Conservation (phyloP, 306 rosid genomes). For the Arachis hypogaea region DNA sequence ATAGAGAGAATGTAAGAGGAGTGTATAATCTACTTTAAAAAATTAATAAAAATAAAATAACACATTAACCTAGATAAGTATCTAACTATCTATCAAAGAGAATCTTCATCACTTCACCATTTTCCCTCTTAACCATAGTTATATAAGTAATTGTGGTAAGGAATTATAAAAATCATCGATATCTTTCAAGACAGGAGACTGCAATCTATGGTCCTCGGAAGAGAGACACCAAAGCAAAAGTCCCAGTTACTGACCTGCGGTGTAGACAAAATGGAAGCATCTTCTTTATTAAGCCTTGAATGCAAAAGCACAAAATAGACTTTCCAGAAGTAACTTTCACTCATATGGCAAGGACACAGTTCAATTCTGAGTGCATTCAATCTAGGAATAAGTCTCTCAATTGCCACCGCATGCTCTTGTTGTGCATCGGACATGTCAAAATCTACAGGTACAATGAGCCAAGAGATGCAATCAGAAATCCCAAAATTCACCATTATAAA, state of each 20-base stretch:
- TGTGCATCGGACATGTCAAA: constrained; percentile 85
- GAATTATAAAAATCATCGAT: constrained; percentile 3
- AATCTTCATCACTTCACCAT: too few relatives aligned
- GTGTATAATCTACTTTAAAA: too few relatives aligned
- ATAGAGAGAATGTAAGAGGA: too few relatives aligned
- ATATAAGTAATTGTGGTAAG: background rate
- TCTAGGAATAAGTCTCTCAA: constrained; percentile 85
- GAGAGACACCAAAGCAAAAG: constrained; percentile 1
- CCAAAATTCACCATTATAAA: background rate
- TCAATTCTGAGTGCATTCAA: constrained; percentile 94
- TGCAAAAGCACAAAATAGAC: constrained; percentile 95
- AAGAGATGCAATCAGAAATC: constrained; percentile 21
- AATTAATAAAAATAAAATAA: too few relatives aligned
- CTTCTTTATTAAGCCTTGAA: constrained; percentile 84
- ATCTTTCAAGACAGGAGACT: constrained; percentile 1
- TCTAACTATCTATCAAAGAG: too few relatives aligned
- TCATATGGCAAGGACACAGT: constrained; percentile 96
- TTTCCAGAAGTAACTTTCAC: constrained; percentile 92
- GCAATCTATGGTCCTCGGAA: constrained; percentile 8
- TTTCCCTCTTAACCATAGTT: background rate
- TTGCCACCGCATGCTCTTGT: constrained; percentile 64
- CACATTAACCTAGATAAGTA: too few relatives aligned
- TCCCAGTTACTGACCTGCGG: constrained; percentile 61
- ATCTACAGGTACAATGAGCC: constrained; percentile 57
- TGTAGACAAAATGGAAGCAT: constrained; percentile 78